Evolutionary conservation across 1,284 basidiomycete species (phyloP).

Genomic region (Bondarzewia mesenterica): DNA sequence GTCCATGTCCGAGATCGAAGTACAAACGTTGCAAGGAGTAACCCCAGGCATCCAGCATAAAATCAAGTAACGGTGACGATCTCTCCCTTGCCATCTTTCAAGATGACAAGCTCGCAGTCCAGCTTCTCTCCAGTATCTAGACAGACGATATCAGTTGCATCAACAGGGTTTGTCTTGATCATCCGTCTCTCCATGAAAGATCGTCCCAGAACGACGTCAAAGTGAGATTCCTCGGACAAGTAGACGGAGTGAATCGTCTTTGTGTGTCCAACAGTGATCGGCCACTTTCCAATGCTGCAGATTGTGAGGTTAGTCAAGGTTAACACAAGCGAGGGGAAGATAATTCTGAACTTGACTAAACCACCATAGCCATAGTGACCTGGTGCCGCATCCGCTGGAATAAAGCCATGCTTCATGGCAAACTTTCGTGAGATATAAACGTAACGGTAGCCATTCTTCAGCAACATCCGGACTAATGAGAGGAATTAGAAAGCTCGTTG

Average conservation of each 20-base stretch:
- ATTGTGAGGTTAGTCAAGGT: background rate
- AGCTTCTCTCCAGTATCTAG: conserved; percentile 94
- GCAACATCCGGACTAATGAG: conserved; percentile 75
- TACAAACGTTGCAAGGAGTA: no score
- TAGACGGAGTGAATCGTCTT: conserved; percentile 51
- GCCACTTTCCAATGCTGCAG: conserved; percentile 65
- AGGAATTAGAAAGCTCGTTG: background rate
- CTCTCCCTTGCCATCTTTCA: conserved; percentile 81
- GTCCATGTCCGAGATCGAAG: no score
- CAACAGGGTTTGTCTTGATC: conserved; percentile 74
- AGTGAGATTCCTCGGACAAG: conserved; percentile 91
- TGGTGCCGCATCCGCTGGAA: conserved; percentile 76
- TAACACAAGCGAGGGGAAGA: background rate
- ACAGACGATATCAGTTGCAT: conserved; percentile 88
- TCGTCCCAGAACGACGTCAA: conserved; percentile 92
- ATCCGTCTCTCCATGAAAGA: conserved; percentile 91
- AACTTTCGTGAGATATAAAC: conserved; percentile 96
- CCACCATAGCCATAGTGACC: conserved; percentile 85
- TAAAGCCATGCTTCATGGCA: conserved; percentile 83
- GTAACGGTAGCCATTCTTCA: conserved; percentile 90
- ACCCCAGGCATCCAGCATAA: background rate
- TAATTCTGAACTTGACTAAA: conserved; percentile 51
- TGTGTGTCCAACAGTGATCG: conserved; percentile 49
- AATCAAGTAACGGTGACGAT: conserved; percentile 77
- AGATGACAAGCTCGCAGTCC: conserved; percentile 84